A percentile compares a stretch with the other conserved stretches of the same genome.
phyloP scores from a whole-genome alignment of 352 stramenopile genomes.

The Albugo laibachii region DNA sequence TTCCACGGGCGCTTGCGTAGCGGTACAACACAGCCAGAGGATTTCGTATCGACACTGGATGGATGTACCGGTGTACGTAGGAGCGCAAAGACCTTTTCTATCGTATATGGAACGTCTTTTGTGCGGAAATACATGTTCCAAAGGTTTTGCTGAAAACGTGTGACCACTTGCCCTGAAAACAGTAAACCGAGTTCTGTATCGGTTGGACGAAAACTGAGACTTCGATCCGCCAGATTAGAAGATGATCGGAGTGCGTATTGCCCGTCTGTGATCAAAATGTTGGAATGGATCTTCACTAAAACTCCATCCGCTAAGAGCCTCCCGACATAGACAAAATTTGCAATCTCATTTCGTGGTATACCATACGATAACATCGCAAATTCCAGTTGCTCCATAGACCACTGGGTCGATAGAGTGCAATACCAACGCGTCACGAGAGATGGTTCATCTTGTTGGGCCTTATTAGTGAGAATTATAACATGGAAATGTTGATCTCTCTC shows the following conservation, averaged over 20 bases:
- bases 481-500: slow-evolving; percentile 19
- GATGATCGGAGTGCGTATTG: slow-evolving; percentile 44
- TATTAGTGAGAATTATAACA: slow-evolving; percentile 49
- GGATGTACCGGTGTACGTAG: neutral
- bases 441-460: slow-evolving; percentile 53
- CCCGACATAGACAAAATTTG: slow-evolving; percentile 23
- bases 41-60: too few relatives aligned
- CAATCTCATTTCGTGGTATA: slow-evolving; percentile 17
- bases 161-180: slow-evolving; percentile 21
- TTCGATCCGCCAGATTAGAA: slow-evolving; percentile 57
- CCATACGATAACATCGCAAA: slow-evolving; percentile 21
- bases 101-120: slow-evolving; percentile 11
- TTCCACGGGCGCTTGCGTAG: slow-evolving; percentile 38
- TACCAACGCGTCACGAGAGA: slow-evolving; percentile 57
- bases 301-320: slow-evolving; percentile 22
- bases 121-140: slow-evolving; percentile 49
- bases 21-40: slow-evolving; percentile 18
- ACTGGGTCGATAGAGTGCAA: slow-evolving; percentile 56
- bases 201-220: slow-evolving; percentile 36
- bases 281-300: slow-evolving; percentile 60
- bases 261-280: slow-evolving; percentile 60
- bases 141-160: slow-evolving; percentile 31
- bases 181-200: slow-evolving; percentile 53
- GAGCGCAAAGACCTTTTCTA: slow-evolving; percentile 10
- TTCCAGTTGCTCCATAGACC: slow-evolving; percentile 52